phyloP scores from a whole-genome alignment of 805 yeast species.

The Ogataea chonburiensis region DNA sequence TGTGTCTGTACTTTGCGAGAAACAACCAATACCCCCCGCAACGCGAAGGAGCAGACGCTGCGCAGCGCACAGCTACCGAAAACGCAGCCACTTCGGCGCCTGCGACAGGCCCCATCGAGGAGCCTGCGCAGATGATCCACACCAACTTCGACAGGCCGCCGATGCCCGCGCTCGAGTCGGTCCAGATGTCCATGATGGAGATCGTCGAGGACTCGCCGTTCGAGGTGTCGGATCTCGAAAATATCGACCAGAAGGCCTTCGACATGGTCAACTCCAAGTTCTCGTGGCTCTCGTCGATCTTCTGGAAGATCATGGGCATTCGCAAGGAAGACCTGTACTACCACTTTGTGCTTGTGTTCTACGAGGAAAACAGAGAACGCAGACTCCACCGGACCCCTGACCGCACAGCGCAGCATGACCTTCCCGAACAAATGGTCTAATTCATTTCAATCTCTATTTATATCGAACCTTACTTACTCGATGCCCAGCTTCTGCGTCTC shows the following conservation, averaged over 20 bases:
- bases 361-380: slow-evolving; percentile 28
- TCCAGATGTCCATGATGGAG: slow-evolving; percentile 25
- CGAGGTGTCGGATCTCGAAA: slow-evolving; percentile 40
- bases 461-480: slow-evolving; percentile 48
- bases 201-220: slow-evolving; percentile 37
- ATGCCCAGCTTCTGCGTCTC: slow-evolving; percentile 40
- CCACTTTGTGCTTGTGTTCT: slow-evolving; percentile 46
- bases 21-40: slow-evolving; percentile 13
- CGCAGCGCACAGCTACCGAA: slow-evolving; percentile 6
- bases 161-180: slow-evolving; percentile 24
- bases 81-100: slow-evolving; percentile 1
- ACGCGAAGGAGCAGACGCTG: background rate
- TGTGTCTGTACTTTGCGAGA: slow-evolving; percentile 20
- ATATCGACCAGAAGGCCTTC: slow-evolving; percentile 46
- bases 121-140: slow-evolving; percentile 10
- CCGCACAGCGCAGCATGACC: slow-evolving; percentile 1
- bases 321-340: slow-evolving; percentile 45
- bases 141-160: slow-evolving; percentile 26
- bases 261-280: slow-evolving; percentile 33
- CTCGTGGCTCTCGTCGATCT: slow-evolving; percentile 33
- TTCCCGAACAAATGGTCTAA: slow-evolving; percentile 11
- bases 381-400: slow-evolving; percentile 17
- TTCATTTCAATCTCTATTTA: slow-evolving; percentile 20
- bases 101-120: slow-evolving; percentile 8
- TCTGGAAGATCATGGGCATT: slow-evolving; percentile 61